phyloP scores from a whole-genome alignment of 2,329 filamentous ascomycete species.

The Botrytis porri region DNA sequence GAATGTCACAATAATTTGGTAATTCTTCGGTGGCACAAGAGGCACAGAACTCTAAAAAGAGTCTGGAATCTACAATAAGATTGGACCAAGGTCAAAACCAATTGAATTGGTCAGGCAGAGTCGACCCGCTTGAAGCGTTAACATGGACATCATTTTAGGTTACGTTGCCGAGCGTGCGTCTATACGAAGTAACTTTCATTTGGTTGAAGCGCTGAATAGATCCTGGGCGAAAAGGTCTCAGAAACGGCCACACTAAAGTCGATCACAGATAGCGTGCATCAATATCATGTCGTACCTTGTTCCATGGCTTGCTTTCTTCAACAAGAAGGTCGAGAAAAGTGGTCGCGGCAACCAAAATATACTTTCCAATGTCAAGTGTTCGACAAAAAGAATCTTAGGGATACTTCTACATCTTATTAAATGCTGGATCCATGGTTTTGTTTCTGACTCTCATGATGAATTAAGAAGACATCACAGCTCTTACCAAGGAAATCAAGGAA shows the following conservation, averaged over 20 bases:
- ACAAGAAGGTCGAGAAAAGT: not conserved
- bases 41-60: conserved; percentile 8
- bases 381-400: not conserved
- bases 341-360: not conserved
- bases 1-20: not conserved
- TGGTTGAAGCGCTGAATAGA: conserved; percentile 18
- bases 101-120: conserved; percentile 3
- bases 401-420: not conserved
- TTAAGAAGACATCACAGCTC: not conserved
- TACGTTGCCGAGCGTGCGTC: conserved; percentile 21
- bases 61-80: conserved; percentile 9
- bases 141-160: conserved; percentile 2
- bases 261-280: conserved; percentile 15
- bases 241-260: conserved; percentile 11
- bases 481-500: not conserved
- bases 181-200: conserved; percentile 17
- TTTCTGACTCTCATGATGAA: not conserved
- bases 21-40: conserved; percentile 12
- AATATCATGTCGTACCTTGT: conserved; percentile 5
- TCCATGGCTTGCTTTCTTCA: conserved; percentile 8
- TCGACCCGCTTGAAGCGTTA: conserved; percentile 20
- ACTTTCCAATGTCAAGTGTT: conserved; percentile 5
- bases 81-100: conserved; percentile 2
- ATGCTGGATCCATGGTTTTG: not conserved
- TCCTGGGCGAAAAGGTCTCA: not conserved